Evolutionary conservation across 345 rosid genomes (phyloP).

Genomic region (Geranium rotundifolium): DNA sequence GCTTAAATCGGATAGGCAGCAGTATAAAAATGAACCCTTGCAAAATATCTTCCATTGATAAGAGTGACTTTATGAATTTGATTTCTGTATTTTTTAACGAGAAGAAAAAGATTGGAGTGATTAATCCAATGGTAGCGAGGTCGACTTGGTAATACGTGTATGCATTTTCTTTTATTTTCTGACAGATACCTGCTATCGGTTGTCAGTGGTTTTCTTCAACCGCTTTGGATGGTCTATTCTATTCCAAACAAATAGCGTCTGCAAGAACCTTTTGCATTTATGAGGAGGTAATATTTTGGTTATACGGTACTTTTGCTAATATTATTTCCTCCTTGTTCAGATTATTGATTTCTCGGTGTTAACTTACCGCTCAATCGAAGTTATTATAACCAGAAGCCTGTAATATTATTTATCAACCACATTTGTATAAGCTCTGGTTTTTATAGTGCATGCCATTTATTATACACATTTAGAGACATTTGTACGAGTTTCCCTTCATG

Average conservation of each 20-base stretch:
- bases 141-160: neutral
- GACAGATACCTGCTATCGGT: slow-evolving; percentile 57
- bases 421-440: too few relatives aligned
- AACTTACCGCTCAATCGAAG: too few relatives aligned
- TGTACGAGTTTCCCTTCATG: too few relatives aligned
- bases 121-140: neutral
- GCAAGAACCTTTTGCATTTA: slow-evolving; percentile 74
- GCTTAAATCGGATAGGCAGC: too few relatives aligned
- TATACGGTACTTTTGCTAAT: neutral
- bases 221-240: slow-evolving; percentile 30
- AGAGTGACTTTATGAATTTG: too few relatives aligned
- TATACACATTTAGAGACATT: too few relatives aligned
- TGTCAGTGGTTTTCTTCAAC: slow-evolving; percentile 73
- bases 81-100: too few relatives aligned
- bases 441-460: too few relatives aligned
- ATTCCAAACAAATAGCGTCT: slow-evolving; percentile 44
- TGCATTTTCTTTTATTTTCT: neutral
- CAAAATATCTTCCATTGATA: too few relatives aligned
- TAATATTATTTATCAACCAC: too few relatives aligned
- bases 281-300: slow-evolving; percentile 52
- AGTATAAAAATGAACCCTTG: too few relatives aligned
- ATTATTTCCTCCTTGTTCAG: neutral
- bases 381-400: too few relatives aligned
- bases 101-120: neutral
- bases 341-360: neutral